These are phyloP conservation scores for Scortechinia acanthostroma DNA, from an alignment of 2,329 filamentous ascomycete genomes.

Conservation along the genomic window DNA sequence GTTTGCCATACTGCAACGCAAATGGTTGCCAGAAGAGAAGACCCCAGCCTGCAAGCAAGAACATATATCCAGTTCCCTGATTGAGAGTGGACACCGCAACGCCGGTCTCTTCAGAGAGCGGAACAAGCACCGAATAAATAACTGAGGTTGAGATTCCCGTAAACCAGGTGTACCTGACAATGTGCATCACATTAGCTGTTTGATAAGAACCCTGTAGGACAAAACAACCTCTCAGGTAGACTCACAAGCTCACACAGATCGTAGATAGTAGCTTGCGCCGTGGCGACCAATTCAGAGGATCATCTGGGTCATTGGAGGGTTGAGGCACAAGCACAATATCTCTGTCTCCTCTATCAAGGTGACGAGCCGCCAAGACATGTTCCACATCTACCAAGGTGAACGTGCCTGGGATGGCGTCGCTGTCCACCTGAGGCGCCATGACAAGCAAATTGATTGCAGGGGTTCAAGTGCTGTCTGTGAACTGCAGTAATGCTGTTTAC, in stretches of 20 bases:
- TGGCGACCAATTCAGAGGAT: conserved; percentile 34
- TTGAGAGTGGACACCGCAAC: conserved; percentile 11
- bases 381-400: background rate
- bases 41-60: conserved; percentile 32
- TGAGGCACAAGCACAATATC: background rate
- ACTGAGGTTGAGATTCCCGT: conserved; percentile 18
- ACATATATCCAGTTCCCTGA: conserved; percentile 18
- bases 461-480: too few species aligned
- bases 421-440: background rate
- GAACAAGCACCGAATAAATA: conserved; percentile 16
- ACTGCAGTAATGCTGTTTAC: too few species aligned
- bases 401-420: background rate
- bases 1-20: conserved; percentile 28
- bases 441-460: too few species aligned
- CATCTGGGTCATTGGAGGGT: conserved; percentile 33
- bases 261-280: conserved; percentile 30
- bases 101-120: conserved; percentile 10
- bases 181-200: background rate
- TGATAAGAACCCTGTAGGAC: too few species aligned
- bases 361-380: background rate
- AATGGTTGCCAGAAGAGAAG: conserved; percentile 36
- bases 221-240: too few species aligned
- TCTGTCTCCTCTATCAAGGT: background rate
- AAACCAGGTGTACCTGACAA: conserved; percentile 15
- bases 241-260: conserved; percentile 27